Evolutionary conservation across 129 eudicot species (phyloP), one percentile per base, ranked within the genome.

Genomic region (Flaveria linearis): DNA sequence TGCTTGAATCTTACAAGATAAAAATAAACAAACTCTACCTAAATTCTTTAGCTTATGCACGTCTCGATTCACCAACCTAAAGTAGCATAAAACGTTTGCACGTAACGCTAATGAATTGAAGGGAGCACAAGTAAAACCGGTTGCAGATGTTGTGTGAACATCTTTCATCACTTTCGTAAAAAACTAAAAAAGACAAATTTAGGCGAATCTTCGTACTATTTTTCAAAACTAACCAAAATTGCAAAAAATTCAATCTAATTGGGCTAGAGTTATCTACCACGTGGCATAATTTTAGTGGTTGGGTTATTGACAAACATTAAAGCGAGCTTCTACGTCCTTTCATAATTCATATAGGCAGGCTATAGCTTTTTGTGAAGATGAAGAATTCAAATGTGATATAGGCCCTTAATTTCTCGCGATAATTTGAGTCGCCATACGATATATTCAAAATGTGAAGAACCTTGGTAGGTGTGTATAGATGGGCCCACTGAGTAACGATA

Each of bases 301-400:
- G 5, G 43, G 26, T 25, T 61, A 11, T 28, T 63, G 69, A 63
- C 46, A 63, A 56, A 63, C 45, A 61, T 28, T 26, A 61, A 61
- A 63, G 45, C 15, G 46, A 63, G 5, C 69, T 63, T 63, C 69
- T 12, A 5, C 16, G 69, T 63, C 4, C 45, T 30, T 63, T 30
- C 69, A 9, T 23, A 60, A 57, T 23, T 20, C 33, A 57, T 4
- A 52, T 52, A 50, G 56, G 6, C 3, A 13, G n/a, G 6, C 3
- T 50, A 2, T 56, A 2, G 26, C 61, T 55, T 55, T 56, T 17
- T 8, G 61, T 28, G 5, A 63, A 15, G 69, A 26, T 63, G 69
- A 63, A 61, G 42, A 61, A 30, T 63, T 63, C 69, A 63, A 63
- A 63, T 15, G 67, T 9, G 4, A 3, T 63, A 28, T 63, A 63